These are phyloP conservation scores for Vitis hybrid DNA, from an alignment of 177 flowering plant species.

Conservation along the genomic window DNA sequence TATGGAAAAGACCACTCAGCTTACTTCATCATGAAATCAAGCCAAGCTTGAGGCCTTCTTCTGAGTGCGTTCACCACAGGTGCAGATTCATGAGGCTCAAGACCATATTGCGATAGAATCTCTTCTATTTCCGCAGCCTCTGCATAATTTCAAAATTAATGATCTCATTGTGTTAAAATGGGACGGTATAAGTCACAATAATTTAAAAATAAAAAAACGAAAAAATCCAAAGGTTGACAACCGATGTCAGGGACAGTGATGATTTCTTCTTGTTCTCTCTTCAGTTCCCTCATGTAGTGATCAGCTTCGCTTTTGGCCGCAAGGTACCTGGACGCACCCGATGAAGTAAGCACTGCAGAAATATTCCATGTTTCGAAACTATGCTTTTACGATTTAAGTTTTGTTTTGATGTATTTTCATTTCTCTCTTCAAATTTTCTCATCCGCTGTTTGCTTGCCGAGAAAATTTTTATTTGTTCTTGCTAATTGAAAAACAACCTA, in stretches of 20 bases:
- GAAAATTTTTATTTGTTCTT: no score
- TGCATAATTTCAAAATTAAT: slow-evolving; percentile 22
- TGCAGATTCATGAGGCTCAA: slow-evolving; percentile 66
- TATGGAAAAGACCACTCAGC: slow-evolving; percentile 8
- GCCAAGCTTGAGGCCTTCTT: slow-evolving; percentile 84
- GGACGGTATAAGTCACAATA: background rate
- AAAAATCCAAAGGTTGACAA: background rate
- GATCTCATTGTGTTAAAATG: no score
- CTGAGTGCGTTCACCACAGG: slow-evolving; percentile 75
- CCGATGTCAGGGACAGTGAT: slow-evolving; percentile 72
- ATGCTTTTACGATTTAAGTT: no score
- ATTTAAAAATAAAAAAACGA: background rate
- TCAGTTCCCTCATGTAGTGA: slow-evolving; percentile 65
- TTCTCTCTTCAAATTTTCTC: no score
- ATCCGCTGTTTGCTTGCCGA: no score
- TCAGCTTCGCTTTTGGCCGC: slow-evolving; percentile 87
- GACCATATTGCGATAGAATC: slow-evolving; percentile 64
- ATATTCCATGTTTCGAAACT: background rate
- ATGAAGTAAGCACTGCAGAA: background rate
- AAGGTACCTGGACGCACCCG: slow-evolving; percentile 41
- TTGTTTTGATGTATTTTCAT: no score
- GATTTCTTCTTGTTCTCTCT: slow-evolving; percentile 76
- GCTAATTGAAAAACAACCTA: no score
- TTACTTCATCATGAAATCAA: slow-evolving; percentile 94
- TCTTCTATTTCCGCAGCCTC: slow-evolving; percentile 90